These are phyloP conservation scores for Fusarium hainanense DNA, from an alignment of 2,329 filamentous ascomycete species.

Conservation along the genomic window DNA sequence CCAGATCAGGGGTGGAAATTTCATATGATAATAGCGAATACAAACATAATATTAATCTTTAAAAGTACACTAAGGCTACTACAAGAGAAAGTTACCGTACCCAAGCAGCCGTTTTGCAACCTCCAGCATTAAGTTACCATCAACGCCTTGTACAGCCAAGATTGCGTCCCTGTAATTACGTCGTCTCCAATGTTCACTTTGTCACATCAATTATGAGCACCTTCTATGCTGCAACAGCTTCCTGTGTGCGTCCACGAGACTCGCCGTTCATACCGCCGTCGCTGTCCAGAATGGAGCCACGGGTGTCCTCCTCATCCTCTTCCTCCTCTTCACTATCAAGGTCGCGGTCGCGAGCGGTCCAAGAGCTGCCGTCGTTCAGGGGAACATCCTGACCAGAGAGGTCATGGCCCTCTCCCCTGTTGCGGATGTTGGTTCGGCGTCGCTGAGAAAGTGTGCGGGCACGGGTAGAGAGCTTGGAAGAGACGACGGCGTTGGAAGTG, in stretches of 20 bases:
- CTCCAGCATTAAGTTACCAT: slow-evolving; percentile 37
- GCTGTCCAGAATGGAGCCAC: slow-evolving; percentile 62
- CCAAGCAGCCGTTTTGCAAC: slow-evolving; percentile 42
- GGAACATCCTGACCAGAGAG: slow-evolving; percentile 85
- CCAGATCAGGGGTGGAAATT: slow-evolving; percentile 53
- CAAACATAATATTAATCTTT: slow-evolving; percentile 44
- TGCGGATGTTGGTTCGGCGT: slow-evolving; percentile 76
- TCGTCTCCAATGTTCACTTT: slow-evolving; percentile 16
- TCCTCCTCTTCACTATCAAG: slow-evolving; percentile 74
- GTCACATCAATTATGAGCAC: slow-evolving; percentile 9
- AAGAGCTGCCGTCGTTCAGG: slow-evolving; percentile 82
- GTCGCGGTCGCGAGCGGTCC: slow-evolving; percentile 79
- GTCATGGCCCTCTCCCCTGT: slow-evolving; percentile 80
- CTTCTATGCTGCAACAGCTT: slow-evolving; percentile 59
- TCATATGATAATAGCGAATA: slow-evolving; percentile 23
- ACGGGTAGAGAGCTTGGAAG: slow-evolving; percentile 85
- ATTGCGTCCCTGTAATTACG: slow-evolving; percentile 38
- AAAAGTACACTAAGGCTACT: slow-evolving; percentile 45
- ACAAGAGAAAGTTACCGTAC: slow-evolving; percentile 38
- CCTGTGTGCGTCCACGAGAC: slow-evolving; percentile 65
- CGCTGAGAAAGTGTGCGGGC: slow-evolving; percentile 89
- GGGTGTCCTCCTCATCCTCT: slow-evolving; percentile 67
- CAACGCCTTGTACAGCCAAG: slow-evolving; percentile 46
- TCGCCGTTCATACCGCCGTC: slow-evolving; percentile 67
- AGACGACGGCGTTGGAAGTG: slow-evolving; percentile 86